A percentile compares a stretch with the other conserved stretches of the same genome.
Conservation (phyloP, 768 basidiomycete genomes). For the Sutorius australiensis region DNA sequence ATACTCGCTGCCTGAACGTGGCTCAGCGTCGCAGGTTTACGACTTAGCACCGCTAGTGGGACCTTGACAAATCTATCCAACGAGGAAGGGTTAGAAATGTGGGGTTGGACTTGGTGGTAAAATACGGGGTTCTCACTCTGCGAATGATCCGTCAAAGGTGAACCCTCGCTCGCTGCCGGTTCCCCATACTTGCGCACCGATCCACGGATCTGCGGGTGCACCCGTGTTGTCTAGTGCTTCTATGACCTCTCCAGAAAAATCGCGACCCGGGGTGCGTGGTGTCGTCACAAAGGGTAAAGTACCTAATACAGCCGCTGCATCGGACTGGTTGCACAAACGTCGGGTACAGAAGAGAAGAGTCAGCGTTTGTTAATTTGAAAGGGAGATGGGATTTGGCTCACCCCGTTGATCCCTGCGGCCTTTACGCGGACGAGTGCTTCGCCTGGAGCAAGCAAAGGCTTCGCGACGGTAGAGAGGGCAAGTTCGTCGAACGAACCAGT, state of each 20-base stretch:
- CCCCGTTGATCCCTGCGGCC: slow-evolving; percentile 34
- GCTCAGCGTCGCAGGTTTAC: slow-evolving; percentile 26
- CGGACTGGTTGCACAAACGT: slow-evolving; percentile 18
- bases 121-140: slow-evolving; percentile 24
- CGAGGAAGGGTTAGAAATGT: neutral
- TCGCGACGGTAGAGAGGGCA: slow-evolving; percentile 20
- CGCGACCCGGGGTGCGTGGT: slow-evolving; percentile 30
- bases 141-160: slow-evolving; percentile 32
- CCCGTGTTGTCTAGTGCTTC: slow-evolving; percentile 29
- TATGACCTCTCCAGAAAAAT: slow-evolving; percentile 35
- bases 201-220: slow-evolving; percentile 16
- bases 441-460: slow-evolving; percentile 27
- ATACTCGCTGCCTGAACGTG: slow-evolving; percentile 31
- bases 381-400: slow-evolving; percentile 9
- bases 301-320: slow-evolving; percentile 28
- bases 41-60: slow-evolving; percentile 28
- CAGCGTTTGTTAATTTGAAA: neutral
- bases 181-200: slow-evolving; percentile 33
- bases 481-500: slow-evolving; percentile 31
- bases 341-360: neutral
- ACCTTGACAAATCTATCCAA: slow-evolving; percentile 26
- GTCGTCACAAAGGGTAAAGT: slow-evolving; percentile 31
- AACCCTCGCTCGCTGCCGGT: slow-evolving; percentile 33
- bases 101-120: neutral
- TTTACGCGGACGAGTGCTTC: slow-evolving; percentile 33